These are phyloP conservation scores for Aspergillus saccharolyticus DNA, from an alignment of 495 filamentous ascomycete species.

Conservation along the genomic window DNA sequence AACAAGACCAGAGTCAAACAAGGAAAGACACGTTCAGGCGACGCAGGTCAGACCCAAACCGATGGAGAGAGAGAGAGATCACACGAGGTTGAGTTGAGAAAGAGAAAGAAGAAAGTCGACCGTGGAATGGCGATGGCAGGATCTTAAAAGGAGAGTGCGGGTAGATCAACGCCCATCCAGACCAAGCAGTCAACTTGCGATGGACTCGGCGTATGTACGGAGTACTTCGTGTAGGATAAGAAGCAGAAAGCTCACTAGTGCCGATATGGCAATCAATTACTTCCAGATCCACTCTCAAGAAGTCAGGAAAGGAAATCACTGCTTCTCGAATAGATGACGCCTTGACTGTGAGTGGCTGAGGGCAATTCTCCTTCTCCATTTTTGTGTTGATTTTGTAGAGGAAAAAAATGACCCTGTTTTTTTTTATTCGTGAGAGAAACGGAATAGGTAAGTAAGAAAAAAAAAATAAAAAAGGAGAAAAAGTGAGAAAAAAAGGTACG, in stretches of 20 bases:
- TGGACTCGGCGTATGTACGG: constrained; percentile 14
- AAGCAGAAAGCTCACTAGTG: neutral
- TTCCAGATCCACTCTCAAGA: neutral
- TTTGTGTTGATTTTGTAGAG: neutral
- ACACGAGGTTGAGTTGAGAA: constrained; percentile 14
- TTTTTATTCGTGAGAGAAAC: neutral
- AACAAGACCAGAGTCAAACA: constrained; percentile 10
- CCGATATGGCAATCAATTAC: neutral
- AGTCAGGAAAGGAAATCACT: neutral
- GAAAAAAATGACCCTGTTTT: neutral
- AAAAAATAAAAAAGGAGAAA: neutral
- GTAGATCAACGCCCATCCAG: constrained; percentile 5
- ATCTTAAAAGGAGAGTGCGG: constrained; percentile 15
- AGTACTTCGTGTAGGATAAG: neutral
- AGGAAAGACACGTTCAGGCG: constrained; percentile 25
- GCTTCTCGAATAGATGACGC: neutral
- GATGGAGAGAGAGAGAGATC: constrained; percentile 10
- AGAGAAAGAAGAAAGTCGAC: constrained; percentile 2
- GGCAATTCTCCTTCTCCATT: neutral
- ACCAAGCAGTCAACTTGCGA: neutral
- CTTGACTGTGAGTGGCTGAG: neutral
- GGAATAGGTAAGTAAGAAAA: too few relatives aligned
- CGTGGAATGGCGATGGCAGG: constrained; percentile 2
- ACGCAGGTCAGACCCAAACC: constrained; percentile 4
- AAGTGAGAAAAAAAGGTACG: neutral